Percentiles rank a stretch among this genome's conserved stretches.
These are phyloP conservation scores for Serendipita vermifera DNA, from an alignment of 768 basidiomycete species.

Conservation along the genomic window DNA sequence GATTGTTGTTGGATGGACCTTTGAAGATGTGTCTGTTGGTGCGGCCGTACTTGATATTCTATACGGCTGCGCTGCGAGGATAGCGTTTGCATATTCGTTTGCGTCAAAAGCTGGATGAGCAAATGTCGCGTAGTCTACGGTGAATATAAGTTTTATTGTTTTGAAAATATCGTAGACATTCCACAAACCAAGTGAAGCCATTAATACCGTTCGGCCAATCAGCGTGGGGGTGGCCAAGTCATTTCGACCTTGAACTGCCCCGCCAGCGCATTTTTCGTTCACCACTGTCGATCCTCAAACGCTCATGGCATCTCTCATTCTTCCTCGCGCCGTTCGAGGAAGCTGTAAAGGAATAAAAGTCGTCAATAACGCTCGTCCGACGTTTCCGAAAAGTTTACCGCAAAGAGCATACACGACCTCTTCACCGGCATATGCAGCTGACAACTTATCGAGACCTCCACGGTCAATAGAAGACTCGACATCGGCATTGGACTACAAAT, in stretches of 20 bases:
- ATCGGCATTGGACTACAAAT: constrained; percentile 88
- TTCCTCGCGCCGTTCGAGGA: neutral
- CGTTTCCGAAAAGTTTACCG: constrained; percentile 8
- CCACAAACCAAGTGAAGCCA: neutral
- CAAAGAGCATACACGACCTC: constrained; percentile 5
- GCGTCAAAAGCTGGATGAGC: constrained; percentile 64
- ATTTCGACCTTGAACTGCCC: constrained; percentile 4
- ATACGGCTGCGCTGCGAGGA: constrained; percentile 74
- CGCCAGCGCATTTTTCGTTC: neutral
- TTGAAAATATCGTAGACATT: too few relatives aligned
- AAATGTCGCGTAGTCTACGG: constrained; percentile 62
- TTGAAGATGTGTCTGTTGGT: constrained; percentile 16
- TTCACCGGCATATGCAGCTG: constrained; percentile 1
- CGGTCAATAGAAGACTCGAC: constrained; percentile 80
- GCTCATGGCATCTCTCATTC: neutral
- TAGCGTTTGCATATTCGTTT: constrained; percentile 81
- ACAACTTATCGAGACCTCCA: constrained; percentile 17
- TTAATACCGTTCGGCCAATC: neutral
- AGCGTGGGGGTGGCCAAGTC: constrained; percentile 8
- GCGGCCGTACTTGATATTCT: constrained; percentile 27
- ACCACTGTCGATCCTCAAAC: neutral
- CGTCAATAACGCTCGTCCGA: constrained; percentile 4
- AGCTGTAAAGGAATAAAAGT: neutral
- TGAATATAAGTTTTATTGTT: too few relatives aligned
- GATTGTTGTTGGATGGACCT: constrained; percentile 12